Evolutionary conservation across 139 green algal genomes (phyloP).

Genomic region (Astrephomene gubernaculifera): DNA sequence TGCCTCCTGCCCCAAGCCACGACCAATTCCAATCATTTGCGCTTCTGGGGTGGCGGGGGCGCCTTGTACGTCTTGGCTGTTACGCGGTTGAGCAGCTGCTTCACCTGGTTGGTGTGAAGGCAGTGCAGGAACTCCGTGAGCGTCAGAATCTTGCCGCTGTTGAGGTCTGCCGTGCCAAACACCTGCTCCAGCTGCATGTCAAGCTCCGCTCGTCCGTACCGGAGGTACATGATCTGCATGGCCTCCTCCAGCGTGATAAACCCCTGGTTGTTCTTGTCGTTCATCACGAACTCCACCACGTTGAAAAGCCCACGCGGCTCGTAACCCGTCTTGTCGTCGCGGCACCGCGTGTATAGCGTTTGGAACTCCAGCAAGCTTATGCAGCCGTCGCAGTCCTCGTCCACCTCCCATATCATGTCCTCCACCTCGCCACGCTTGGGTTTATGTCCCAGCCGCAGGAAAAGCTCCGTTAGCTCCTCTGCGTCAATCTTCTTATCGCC

Average conservation of each 20-base stretch:
- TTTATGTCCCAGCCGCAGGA: constrained; percentile 80
- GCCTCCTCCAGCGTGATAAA: constrained; percentile 71
- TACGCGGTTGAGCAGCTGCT: constrained; percentile 72
- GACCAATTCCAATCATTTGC: background rate
- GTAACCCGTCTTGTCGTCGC: constrained; percentile 76
- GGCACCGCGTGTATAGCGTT: constrained; percentile 88
- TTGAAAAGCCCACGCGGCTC: constrained; percentile 95
- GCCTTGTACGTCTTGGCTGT: constrained; percentile 82
- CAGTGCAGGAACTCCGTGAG: constrained; percentile 92
- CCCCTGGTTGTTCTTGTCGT: constrained; percentile 83
- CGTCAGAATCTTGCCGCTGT: constrained; percentile 87
- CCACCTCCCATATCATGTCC: constrained; percentile 98
- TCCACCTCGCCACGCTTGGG: constrained; percentile 85
- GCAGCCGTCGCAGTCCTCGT: constrained; percentile 92
- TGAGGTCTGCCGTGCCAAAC: constrained; percentile 93
- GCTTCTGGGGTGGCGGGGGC: constrained; percentile 56
- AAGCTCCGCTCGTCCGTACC: constrained; percentile 76
- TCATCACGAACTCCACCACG: constrained; percentile 95
- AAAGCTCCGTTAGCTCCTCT: constrained; percentile 83
- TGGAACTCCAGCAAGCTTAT: constrained; percentile 88
- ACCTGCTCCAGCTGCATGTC: constrained; percentile 91
- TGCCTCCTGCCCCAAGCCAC: too few species aligned
- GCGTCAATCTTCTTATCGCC: constrained; percentile 85
- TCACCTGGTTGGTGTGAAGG: constrained; percentile 80
- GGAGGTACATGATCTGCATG: constrained; percentile 95